These are phyloP conservation scores for Venturiaceae sp. DNA, from an alignment of 2,329 filamentous ascomycete species.

Conservation along the genomic window DNA sequence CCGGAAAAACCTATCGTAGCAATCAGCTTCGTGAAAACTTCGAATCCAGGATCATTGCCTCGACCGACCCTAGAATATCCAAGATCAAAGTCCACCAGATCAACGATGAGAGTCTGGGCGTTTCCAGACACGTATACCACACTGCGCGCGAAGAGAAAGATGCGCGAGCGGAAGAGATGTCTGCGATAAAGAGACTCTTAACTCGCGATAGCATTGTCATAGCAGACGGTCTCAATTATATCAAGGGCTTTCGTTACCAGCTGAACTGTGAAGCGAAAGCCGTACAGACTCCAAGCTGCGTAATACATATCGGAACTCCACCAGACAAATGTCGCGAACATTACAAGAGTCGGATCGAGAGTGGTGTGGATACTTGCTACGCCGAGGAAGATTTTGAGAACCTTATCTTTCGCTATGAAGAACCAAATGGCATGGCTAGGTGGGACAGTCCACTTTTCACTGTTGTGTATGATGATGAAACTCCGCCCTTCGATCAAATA, in stretches of 20 bases:
- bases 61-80: slow-evolving; percentile 34
- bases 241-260: slow-evolving; percentile 84
- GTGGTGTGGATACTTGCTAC: slow-evolving; percentile 25
- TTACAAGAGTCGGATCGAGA: slow-evolving; percentile 41
- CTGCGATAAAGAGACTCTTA: slow-evolving; percentile 67
- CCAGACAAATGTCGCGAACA: slow-evolving; percentile 46
- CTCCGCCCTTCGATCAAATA: slow-evolving; percentile 56
- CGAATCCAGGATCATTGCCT: slow-evolving; percentile 27
- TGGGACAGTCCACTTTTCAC: slow-evolving; percentile 82
- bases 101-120: slow-evolving; percentile 61
- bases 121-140: slow-evolving; percentile 63
- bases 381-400: slow-evolving; percentile 62
- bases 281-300: slow-evolving; percentile 62
- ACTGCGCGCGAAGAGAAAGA: slow-evolving; percentile 75
- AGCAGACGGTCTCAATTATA: slow-evolving; percentile 75
- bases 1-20: slow-evolving; percentile 53
- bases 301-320: slow-evolving; percentile 54
- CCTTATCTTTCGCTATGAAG: slow-evolving; percentile 72
- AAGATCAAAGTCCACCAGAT: slow-evolving; percentile 61
- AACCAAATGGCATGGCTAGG: slow-evolving; percentile 73
- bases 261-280: slow-evolving; percentile 79
- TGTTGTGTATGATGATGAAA: slow-evolving; percentile 64
- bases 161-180: slow-evolving; percentile 65
- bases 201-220: slow-evolving; percentile 67
- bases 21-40: slow-evolving; percentile 58